A percentile compares a stretch with the other conserved stretches of the same genome.
Evolutionary conservation across 768 basidiomycete genomes (phyloP).

Genomic region (Xerocomellus amylosporus): DNA sequence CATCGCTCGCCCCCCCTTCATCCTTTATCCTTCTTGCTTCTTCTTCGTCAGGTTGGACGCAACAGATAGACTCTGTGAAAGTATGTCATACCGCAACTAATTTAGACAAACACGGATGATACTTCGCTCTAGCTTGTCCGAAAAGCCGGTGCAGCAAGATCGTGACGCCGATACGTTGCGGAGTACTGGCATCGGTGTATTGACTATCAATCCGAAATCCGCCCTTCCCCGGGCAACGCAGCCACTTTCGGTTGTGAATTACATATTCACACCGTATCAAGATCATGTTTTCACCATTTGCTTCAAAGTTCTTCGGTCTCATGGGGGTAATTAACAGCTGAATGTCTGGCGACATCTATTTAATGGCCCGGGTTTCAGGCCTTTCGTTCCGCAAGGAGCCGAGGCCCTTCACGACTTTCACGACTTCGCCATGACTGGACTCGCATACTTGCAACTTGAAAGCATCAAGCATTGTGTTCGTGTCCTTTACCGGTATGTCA

Average conservation of each 20-base stretch:
- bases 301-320: constrained; percentile 2
- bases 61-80: neutral
- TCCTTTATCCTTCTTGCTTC: neutral
- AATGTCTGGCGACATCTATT: constrained; percentile 14
- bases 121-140: neutral
- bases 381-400: neutral
- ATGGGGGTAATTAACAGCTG: constrained; percentile 4
- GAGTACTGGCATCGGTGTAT: neutral
- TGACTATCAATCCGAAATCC: neutral
- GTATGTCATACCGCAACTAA: neutral
- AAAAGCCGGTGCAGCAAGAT: neutral
- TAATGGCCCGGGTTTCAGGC: constrained; percentile 10
- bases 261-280: constrained; percentile 12
- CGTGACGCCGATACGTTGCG: constrained; percentile 2
- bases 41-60: neutral
- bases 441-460: constrained; percentile 12
- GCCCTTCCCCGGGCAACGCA: constrained; percentile 1
- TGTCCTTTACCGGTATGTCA: constrained; percentile 26
- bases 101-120: constrained; percentile 4
- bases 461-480: constrained; percentile 6
- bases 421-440: constrained; percentile 21
- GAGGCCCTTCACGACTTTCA: constrained; percentile 12
- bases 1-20: neutral
- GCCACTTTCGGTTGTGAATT: constrained; percentile 9
- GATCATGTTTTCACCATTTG: neutral